Evolutionary conservation across 768 basidiomycete genomes (phyloP).

Genomic region (Tricholoma bakamatsutake): DNA sequence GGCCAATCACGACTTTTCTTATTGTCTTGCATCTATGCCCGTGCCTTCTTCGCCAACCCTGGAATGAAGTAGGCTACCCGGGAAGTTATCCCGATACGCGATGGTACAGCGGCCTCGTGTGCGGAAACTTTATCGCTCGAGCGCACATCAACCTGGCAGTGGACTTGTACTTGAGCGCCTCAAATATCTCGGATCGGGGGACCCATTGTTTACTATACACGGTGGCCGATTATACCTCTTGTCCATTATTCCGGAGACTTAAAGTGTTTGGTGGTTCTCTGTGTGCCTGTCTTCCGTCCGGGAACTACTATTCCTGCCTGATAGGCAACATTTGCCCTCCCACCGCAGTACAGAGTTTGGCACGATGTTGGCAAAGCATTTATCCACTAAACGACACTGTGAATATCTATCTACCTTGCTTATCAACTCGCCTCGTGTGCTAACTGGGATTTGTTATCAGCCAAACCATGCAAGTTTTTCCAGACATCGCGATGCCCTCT

Average conservation of each 20-base stretch:
- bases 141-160: not conserved
- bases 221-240: slow-evolving; percentile 18
- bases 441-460: slow-evolving; percentile 18
- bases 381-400: slow-evolving; percentile 38
- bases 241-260: slow-evolving; percentile 21
- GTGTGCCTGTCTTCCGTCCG: not conserved
- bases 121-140: slow-evolving; percentile 25
- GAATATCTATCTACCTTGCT: slow-evolving; percentile 14
- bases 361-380: slow-evolving; percentile 16
- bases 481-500: slow-evolving; percentile 37
- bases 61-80: slow-evolving; percentile 27
- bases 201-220: slow-evolving; percentile 21
- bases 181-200: slow-evolving; percentile 20
- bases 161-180: slow-evolving; percentile 20
- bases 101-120: slow-evolving; percentile 28
- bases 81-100: slow-evolving; percentile 21
- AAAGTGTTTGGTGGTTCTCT: slow-evolving; percentile 9
- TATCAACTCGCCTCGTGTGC: slow-evolving; percentile 3
- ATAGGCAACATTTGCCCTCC: not conserved
- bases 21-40: slow-evolving; percentile 6
- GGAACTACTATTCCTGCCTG: not conserved
- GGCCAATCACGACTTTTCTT: slow-evolving; percentile 5
- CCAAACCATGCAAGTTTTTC: slow-evolving; percentile 46
- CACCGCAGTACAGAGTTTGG: not conserved
- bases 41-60: slow-evolving; percentile 27